Conservation (phyloP, 192 early-diverging fungal genomes). For the Rhizophagus sp. region DNA sequence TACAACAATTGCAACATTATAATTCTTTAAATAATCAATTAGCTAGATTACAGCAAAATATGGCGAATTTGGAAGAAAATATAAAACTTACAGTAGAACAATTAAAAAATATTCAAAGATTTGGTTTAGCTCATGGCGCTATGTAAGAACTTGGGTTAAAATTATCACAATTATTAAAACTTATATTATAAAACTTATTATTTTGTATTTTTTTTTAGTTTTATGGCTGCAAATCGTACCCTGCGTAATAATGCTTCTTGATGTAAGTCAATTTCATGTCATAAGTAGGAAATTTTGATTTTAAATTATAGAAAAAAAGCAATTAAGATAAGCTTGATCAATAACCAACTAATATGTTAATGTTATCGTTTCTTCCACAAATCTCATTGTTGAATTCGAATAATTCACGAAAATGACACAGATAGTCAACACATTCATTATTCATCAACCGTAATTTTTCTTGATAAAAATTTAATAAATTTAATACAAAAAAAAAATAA, state of each 20-base stretch:
- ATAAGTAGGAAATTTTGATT: no score
- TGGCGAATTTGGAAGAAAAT: constrained; percentile 8
- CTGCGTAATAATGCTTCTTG: background rate
- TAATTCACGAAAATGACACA: no score
- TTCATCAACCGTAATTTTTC: no score
- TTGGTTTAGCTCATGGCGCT: constrained; percentile 17
- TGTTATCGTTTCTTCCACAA: no score
- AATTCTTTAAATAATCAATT: constrained; percentile 4
- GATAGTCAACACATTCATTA: no score
- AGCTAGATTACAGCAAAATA: constrained; percentile 1
- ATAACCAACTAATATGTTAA: no score
- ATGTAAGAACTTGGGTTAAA: background rate
- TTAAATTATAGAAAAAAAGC: no score
- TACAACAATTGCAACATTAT: constrained; percentile 2
- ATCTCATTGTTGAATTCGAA: no score
- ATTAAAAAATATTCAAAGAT: constrained; percentile 16
- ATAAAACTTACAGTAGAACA: constrained; percentile 6
- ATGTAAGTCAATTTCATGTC: background rate
- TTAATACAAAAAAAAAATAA: no score
- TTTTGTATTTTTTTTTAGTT: background rate
- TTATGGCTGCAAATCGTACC: background rate
- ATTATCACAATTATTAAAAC: background rate
- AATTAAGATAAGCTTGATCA: no score
- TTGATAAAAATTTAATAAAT: no score
- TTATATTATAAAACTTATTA: background rate